Evolutionary conservation across 805 yeast genomes (phyloP).

Genomic region (Saccharomycopsis oosterbeekiorum): DNA sequence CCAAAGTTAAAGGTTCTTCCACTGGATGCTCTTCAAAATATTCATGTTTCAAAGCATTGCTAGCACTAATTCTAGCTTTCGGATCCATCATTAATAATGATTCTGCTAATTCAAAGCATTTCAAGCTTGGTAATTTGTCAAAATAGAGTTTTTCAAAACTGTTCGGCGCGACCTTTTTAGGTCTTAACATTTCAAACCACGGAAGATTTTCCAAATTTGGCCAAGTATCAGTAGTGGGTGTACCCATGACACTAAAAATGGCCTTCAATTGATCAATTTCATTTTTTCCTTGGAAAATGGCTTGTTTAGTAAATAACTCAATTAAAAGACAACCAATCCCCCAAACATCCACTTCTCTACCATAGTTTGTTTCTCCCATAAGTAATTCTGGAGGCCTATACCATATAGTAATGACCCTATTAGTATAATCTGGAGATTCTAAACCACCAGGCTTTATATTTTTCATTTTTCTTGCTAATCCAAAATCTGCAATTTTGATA

Average conservation of each 20-base stretch:
- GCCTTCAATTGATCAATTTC: slow-evolving; percentile 75
- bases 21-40: slow-evolving; percentile 66
- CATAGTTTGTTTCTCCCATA: slow-evolving; percentile 84
- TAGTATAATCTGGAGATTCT: slow-evolving; percentile 74
- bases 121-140: slow-evolving; percentile 34
- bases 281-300: slow-evolving; percentile 80
- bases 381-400: slow-evolving; percentile 93
- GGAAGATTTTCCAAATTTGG: slow-evolving; percentile 72
- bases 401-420: slow-evolving; percentile 94
- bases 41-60: slow-evolving; percentile 54
- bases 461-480: slow-evolving; percentile 70
- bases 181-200: slow-evolving; percentile 83
- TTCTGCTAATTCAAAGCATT: slow-evolving; percentile 55
- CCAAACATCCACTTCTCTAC: slow-evolving; percentile 91
- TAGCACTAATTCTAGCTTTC: slow-evolving; percentile 51
- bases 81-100: slow-evolving; percentile 65
- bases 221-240: slow-evolving; percentile 68
- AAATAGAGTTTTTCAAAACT: slow-evolving; percentile 35
- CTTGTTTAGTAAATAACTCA: slow-evolving; percentile 65
- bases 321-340: slow-evolving; percentile 88
- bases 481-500: slow-evolving; percentile 72
- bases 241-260: slow-evolving; percentile 79
- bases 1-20: slow-evolving; percentile 48
- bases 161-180: slow-evolving; percentile 28
- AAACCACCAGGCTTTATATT: slow-evolving; percentile 31